Conservation (phyloP, 129 eudicot genomes). For the Sambucus nigra region DNA sequence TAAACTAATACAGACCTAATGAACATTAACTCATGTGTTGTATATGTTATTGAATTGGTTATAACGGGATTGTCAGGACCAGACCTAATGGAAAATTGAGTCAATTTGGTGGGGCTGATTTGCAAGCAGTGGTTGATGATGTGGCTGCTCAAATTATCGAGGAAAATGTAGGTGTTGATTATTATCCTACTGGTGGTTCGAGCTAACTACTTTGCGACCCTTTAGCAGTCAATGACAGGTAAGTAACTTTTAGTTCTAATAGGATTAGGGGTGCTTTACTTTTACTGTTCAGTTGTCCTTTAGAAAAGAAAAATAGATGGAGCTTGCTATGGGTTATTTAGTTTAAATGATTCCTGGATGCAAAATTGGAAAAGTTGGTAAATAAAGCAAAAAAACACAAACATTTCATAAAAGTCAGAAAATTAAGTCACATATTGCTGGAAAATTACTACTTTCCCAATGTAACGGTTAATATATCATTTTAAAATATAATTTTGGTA, state of each 20-base stretch:
- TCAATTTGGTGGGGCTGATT: constrained; percentile 21
- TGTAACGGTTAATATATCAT: too few relatives aligned
- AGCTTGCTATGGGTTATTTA: constrained; percentile 9
- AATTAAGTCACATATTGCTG: too few relatives aligned
- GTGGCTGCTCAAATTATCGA: constrained; percentile 10
- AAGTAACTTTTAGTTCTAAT: constrained; percentile 14
- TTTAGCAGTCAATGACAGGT: constrained; percentile 19
- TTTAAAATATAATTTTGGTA: too few relatives aligned
- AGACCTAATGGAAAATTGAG: constrained; percentile 20
- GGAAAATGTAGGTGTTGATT: constrained; percentile 29
- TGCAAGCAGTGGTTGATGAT: constrained; percentile 21
- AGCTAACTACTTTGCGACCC: constrained; percentile 17
- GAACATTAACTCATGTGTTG: too few relatives aligned
- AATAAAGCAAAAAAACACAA: too few relatives aligned
- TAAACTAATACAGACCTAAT: too few relatives aligned
- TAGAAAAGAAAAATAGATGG: constrained; percentile 20
- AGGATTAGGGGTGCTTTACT: constrained; percentile 8
- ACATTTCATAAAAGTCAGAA: too few relatives aligned
- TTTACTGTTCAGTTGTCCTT: constrained; percentile 17
- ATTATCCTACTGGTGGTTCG: constrained; percentile 12
- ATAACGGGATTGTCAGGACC: constrained; percentile 29
- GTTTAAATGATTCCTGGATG: constrained; percentile 11
- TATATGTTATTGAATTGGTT: too few relatives aligned
- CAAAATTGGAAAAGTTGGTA: too few relatives aligned
- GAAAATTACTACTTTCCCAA: too few relatives aligned